These are phyloP conservation scores for Coniochaeta hoffmannii DNA, from an alignment of 2,329 filamentous ascomycete genomes.

Conservation along the genomic window DNA sequence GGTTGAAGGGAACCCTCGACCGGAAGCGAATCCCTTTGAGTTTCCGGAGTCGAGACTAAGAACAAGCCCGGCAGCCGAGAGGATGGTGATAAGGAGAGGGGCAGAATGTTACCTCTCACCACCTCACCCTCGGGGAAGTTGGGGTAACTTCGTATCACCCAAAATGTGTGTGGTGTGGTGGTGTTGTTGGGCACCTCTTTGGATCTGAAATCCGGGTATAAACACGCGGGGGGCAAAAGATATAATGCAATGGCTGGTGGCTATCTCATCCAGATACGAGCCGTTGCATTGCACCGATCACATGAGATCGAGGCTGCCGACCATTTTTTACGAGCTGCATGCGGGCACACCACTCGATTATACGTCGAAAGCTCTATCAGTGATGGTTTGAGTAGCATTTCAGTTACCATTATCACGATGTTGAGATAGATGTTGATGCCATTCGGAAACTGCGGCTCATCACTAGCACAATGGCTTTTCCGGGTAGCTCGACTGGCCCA, in stretches of 20 bases:
- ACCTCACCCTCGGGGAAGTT: background rate
- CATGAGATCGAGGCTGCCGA: background rate
- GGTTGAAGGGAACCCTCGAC: background rate
- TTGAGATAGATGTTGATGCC: background rate
- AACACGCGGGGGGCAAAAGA: constrained; percentile 2
- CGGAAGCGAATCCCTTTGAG: background rate
- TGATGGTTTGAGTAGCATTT: background rate
- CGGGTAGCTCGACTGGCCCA: background rate
- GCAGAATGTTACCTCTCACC: background rate
- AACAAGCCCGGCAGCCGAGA: background rate
- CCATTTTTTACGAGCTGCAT: background rate
- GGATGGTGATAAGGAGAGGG: background rate
- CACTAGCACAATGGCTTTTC: background rate
- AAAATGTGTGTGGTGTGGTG: background rate
- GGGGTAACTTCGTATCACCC: background rate
- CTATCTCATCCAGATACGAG: constrained; percentile 1
- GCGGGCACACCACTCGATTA: background rate
- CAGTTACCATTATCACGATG: background rate
- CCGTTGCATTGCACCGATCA: background rate
- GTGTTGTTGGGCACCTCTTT: background rate
- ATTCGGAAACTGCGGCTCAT: background rate
- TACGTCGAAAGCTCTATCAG: background rate
- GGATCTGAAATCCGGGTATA: background rate
- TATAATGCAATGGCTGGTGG: constrained; percentile 4
- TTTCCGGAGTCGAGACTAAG: background rate